Percentiles rank a stretch among this genome's conserved stretches.
phyloP scores from a whole-genome alignment of 495 filamentous ascomycete species.

The Pyronema domesticum region DNA sequence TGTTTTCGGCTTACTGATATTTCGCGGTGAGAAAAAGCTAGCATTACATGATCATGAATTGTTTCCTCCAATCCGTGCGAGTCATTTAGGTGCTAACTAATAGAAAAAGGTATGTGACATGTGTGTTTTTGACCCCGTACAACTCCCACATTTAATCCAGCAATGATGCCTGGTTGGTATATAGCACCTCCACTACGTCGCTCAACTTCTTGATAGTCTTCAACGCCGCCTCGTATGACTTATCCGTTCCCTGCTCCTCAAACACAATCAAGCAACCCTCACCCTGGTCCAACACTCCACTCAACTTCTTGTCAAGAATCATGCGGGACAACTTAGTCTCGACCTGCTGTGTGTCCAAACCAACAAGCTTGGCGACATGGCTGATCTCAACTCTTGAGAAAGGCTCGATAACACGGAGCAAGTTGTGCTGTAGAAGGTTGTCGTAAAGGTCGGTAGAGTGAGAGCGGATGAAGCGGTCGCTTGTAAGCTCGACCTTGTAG shows the following conservation, averaged over 20 bases:
- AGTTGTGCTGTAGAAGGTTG: constrained; percentile 95
- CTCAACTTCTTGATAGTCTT: constrained; percentile 93
- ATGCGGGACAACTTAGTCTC: constrained; percentile 96
- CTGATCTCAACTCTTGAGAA: constrained; percentile 92
- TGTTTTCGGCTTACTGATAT: too few species aligned
- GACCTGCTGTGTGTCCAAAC: constrained; percentile 87
- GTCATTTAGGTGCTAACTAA: too few species aligned
- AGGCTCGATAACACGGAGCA: constrained; percentile 97
- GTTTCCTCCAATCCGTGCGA: too few species aligned
- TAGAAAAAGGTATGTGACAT: too few species aligned
- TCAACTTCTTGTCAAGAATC: constrained; percentile 97
- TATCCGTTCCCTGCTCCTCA: constrained; percentile 82
- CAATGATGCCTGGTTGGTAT: constrained; percentile 90
- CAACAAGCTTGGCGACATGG: constrained; percentile 92
- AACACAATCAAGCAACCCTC: constrained; percentile 91
- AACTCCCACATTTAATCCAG: constrained; percentile 46
- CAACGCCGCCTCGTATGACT: constrained; percentile 83
- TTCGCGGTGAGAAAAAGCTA: too few species aligned
- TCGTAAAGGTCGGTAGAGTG: constrained; percentile 90
- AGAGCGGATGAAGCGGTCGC: constrained; percentile 84
- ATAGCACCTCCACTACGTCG: constrained; percentile 91
- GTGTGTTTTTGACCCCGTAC: background rate
- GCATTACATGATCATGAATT: too few species aligned
- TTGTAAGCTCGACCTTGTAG: constrained; percentile 80
- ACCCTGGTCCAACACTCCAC: constrained; percentile 94